These are phyloP conservation scores for Calycina herbarum DNA, from an alignment of 2,329 filamentous ascomycete genomes.

Conservation along the genomic window DNA sequence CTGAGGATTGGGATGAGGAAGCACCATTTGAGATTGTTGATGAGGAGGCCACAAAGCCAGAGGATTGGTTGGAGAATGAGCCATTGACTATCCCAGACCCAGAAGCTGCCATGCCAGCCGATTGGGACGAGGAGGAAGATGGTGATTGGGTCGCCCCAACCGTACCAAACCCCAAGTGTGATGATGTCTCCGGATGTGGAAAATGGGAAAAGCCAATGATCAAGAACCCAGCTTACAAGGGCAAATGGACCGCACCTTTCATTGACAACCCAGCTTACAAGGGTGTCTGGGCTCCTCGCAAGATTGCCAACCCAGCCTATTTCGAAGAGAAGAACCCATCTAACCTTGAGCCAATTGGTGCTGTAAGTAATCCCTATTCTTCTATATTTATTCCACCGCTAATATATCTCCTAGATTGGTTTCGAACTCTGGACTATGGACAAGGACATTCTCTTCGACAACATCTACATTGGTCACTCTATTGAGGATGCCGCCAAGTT, in stretches of 20 bases:
- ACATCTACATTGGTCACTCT: slow-evolving; percentile 99
- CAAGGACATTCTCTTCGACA: slow-evolving; percentile 97
- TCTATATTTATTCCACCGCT: slow-evolving; percentile 21
- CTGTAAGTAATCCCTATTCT: slow-evolving; percentile 60
- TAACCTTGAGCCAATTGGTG: slow-evolving; percentile 97
- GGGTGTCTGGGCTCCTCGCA: slow-evolving; percentile 88
- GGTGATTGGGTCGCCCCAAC: slow-evolving; percentile 90
- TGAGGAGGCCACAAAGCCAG: slow-evolving; percentile 85
- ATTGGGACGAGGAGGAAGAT: slow-evolving; percentile 98
- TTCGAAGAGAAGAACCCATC: slow-evolving; percentile 96
- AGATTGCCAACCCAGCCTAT: slow-evolving; percentile 95
- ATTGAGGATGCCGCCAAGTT: slow-evolving; percentile 88
- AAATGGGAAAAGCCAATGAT: slow-evolving; percentile 89
- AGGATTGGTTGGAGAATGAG: slow-evolving; percentile 95
- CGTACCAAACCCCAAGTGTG: slow-evolving; percentile 93
- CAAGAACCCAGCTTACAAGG: slow-evolving; percentile 89
- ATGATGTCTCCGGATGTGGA: slow-evolving; percentile 89
- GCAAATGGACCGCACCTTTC: slow-evolving; percentile 91
- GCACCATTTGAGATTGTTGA: slow-evolving; percentile 96
- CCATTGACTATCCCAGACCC: slow-evolving; percentile 82
- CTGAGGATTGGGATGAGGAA: slow-evolving; percentile 92
- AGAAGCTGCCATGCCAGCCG: slow-evolving; percentile 94
- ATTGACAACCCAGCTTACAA: slow-evolving; percentile 99
- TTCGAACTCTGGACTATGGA: slow-evolving; percentile 99
- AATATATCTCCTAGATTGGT: slow-evolving; percentile 64